Base-by-base conservation (phyloP, 1,139 yeast genomes). In the Spencermartinsiella ligniputridi region DNA sequence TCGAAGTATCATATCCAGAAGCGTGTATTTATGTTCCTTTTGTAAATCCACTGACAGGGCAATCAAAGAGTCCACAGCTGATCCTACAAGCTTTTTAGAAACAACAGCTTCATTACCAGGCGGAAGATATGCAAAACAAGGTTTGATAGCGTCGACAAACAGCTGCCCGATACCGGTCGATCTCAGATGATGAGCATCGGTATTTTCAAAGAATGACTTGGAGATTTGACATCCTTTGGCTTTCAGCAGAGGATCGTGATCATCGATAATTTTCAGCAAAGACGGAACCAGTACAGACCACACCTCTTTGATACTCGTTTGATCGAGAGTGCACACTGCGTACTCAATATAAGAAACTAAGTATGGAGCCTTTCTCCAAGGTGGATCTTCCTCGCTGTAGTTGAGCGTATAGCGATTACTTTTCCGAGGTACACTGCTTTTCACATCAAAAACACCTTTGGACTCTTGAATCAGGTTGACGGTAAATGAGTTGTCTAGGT, bases 231-330 rank as follows among this genome's bases (percentile, higher is more conserved):
- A 70, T 11, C 79, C 80, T 44, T 69, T 70, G 0, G 64, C 54
- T 50, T 79, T 78, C 42, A 70, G 62, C 5, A 52, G 50, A 0
- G 75, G 68, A 19, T 75, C 77, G 42, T 71, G 70, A 48, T 76
- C 77, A 53, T 79, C 83, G 17, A 78, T 57, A 9, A 77, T 58
- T 47, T 76, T 76, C 19, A 80, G 54, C 9, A 66, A 62, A 8
- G 78, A 71, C 0, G 84, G 77, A 0, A 79, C 63, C 1, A 77
- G 49, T 3, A 75, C 47, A 22, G 74, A 63, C 78, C 81, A 76
- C 43, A 67, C 50, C 3, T 58, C 50, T 21, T 57, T 60, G 15
- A 58, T 34, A 2, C 56, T 55, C 4, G 49, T 52, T 15, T 3
- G 16, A 22, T 27, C 30, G 35, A 13, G 30, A 11, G 24, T 3